These are phyloP conservation scores for Phlebopus sp. DNA, from an alignment of 1,284 basidiomycete species.

Conservation along the genomic window DNA sequence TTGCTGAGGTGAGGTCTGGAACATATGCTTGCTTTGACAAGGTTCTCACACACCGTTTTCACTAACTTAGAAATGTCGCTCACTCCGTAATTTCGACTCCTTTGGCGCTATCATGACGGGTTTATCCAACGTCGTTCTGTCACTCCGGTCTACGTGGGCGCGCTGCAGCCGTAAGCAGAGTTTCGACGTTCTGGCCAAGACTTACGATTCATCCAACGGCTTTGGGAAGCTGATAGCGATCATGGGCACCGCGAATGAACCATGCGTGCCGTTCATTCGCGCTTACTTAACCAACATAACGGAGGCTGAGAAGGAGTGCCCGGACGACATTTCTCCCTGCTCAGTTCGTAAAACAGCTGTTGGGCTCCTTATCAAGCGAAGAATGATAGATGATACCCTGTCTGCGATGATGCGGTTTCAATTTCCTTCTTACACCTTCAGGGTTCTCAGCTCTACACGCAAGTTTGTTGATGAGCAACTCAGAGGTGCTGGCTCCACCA, in stretches of 20 bases:
- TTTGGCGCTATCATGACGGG: constrained; percentile 65
- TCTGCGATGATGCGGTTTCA: constrained; percentile 59
- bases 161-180: constrained; percentile 50
- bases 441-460: constrained; percentile 45
- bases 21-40: background rate
- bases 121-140: constrained; percentile 56
- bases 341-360: constrained; percentile 42
- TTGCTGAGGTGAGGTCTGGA: constrained; percentile 58
- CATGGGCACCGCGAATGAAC: constrained; percentile 49
- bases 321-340: constrained; percentile 20
- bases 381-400: constrained; percentile 55
- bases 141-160: constrained; percentile 66
- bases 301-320: constrained; percentile 51
- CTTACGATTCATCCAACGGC: constrained; percentile 56
- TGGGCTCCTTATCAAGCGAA: constrained; percentile 44
- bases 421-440: constrained; percentile 46
- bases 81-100: constrained; percentile 63
- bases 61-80: constrained; percentile 55
- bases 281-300: constrained; percentile 62
- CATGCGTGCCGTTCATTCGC: constrained; percentile 65
- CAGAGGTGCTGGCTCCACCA: constrained; percentile 37
- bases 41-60: constrained; percentile 5
- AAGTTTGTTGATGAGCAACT: constrained; percentile 49
- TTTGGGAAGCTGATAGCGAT: constrained; percentile 56
- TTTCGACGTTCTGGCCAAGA: constrained; percentile 49